Percentiles rank a stretch among this genome's conserved stretches.
Evolutionary conservation across 1,284 basidiomycete species (phyloP).

Genomic region (Ceratobasidium theobromae): DNA sequence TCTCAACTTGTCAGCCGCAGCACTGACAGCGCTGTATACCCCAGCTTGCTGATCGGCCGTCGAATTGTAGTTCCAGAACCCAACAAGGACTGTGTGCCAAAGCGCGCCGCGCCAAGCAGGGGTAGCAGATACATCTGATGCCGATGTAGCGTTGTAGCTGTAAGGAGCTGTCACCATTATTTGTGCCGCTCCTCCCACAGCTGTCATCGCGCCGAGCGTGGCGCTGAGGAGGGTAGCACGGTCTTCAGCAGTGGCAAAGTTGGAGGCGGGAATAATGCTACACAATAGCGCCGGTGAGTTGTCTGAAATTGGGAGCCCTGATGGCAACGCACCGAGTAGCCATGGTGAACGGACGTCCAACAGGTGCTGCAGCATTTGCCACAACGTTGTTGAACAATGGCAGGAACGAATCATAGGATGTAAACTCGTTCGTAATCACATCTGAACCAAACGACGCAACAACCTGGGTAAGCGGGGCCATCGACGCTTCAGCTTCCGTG

Average conservation of each 20-base stretch:
- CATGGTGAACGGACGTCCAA: slow-evolving; percentile 20
- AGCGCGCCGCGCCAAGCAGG: slow-evolving; percentile 21
- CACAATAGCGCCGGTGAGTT: background rate
- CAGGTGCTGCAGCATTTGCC: slow-evolving; percentile 25
- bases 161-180: slow-evolving; percentile 30
- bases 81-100: slow-evolving; percentile 26
- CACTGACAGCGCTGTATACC: slow-evolving; percentile 31
- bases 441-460: slow-evolving; percentile 24
- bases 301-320: background rate
- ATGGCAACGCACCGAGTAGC: background rate
- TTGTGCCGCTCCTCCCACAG: slow-evolving; percentile 21
- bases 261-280: slow-evolving; percentile 22
- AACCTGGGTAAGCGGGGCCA: slow-evolving; percentile 24
- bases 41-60: slow-evolving; percentile 18
- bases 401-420: slow-evolving; percentile 24
- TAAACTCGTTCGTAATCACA: slow-evolving; percentile 27
- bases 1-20: slow-evolving; percentile 31
- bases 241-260: slow-evolving; percentile 23
- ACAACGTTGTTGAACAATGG: slow-evolving; percentile 26
- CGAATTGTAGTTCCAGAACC: slow-evolving; percentile 27
- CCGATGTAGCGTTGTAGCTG: slow-evolving; percentile 14
- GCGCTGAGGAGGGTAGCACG: slow-evolving; percentile 12
- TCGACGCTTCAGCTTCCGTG: slow-evolving; percentile 16
- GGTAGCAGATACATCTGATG: slow-evolving; percentile 20
- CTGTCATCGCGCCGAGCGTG: background rate